phyloP scores from a whole-genome alignment of 2,329 filamentous ascomycete genomes.

The Amesomyces nigricolor region DNA sequence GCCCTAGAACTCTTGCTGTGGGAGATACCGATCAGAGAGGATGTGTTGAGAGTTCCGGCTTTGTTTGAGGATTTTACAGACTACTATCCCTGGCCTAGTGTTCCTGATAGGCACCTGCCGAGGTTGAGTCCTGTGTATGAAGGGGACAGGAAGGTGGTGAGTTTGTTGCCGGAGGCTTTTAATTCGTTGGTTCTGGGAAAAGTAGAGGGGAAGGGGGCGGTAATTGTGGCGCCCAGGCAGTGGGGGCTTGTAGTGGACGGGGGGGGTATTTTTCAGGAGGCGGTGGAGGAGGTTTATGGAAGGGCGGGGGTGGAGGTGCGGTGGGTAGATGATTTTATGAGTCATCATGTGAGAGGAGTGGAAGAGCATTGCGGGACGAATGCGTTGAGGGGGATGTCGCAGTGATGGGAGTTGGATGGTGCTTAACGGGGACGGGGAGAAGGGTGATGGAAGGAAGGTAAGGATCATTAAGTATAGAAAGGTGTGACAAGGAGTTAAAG shows the following conservation, averaged over 20 bases:
- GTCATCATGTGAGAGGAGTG: slow-evolving; percentile 9
- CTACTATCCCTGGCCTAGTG: background rate
- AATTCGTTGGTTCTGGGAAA: slow-evolving; percentile 9
- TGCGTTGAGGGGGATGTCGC: slow-evolving; percentile 1
- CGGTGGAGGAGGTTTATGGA: slow-evolving; percentile 5
- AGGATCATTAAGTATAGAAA: no score
- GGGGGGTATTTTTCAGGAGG: slow-evolving; percentile 1
- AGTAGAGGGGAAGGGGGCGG: background rate
- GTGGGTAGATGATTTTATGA: slow-evolving; percentile 15
- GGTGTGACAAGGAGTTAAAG: no score
- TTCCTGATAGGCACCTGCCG: background rate
- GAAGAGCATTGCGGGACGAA: slow-evolving; percentile 14
- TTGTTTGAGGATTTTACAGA: background rate
- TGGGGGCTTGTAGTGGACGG: slow-evolving; percentile 9
- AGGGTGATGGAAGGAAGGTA: no score
- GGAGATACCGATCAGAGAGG: no score
- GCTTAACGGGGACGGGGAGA: background rate
- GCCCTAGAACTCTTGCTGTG: no score
- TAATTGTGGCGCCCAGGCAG: slow-evolving; percentile 2
- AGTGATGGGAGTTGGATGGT: background rate
- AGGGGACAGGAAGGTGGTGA: background rate
- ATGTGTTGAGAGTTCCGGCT: no score
- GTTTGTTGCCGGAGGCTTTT: slow-evolving; percentile 9
- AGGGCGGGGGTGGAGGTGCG: background rate
- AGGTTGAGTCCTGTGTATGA: background rate